These are phyloP conservation scores for Annulohypoxylon moriforme DNA, from an alignment of 495 filamentous ascomycete species.

Conservation along the genomic window DNA sequence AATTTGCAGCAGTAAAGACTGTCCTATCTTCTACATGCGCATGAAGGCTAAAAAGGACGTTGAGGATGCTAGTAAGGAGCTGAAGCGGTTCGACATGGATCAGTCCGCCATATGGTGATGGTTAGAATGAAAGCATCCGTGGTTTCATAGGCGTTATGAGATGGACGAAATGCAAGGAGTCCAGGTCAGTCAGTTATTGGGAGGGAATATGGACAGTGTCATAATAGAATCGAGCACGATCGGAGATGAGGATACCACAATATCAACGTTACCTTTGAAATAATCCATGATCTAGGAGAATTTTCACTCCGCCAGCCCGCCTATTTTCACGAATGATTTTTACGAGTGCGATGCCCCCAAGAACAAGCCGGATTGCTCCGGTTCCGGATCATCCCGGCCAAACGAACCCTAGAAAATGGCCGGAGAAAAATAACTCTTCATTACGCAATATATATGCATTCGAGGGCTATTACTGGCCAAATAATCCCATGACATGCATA, in stretches of 20 bases:
- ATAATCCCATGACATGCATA: conserved; percentile 30
- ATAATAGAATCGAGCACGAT: conserved; percentile 12
- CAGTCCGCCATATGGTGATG: conserved; percentile 61
- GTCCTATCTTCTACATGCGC: conserved; percentile 99
- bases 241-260: conserved; percentile 31
- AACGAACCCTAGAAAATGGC: conserved; percentile 9
- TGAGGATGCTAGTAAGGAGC: conserved; percentile 91
- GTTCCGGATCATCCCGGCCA: conserved; percentile 31
- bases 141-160: conserved; percentile 19
- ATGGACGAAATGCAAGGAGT: conserved; percentile 33
- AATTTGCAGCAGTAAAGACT: conserved; percentile 95
- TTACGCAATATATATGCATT: conserved; percentile 42
- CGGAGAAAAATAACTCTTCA: conserved; percentile 18
- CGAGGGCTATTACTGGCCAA: conserved; percentile 18
- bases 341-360: conserved; percentile 8
- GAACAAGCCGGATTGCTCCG: conserved; percentile 25
- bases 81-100: conserved; percentile 91
- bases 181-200: conserved; percentile 2
- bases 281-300: conserved; percentile 1
- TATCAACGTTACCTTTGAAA: conserved; percentile 22
- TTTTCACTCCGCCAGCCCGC: neutral
- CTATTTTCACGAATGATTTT: neutral
- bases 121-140: conserved; percentile 8
- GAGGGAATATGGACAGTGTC: neutral
- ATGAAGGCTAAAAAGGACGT: conserved; percentile 99